A percentile compares a stretch with the other conserved stretches of the same genome.
Conservation (phyloP, 2,329 filamentous ascomycete genomes). For the Paraconiothyrium sp. region DNA sequence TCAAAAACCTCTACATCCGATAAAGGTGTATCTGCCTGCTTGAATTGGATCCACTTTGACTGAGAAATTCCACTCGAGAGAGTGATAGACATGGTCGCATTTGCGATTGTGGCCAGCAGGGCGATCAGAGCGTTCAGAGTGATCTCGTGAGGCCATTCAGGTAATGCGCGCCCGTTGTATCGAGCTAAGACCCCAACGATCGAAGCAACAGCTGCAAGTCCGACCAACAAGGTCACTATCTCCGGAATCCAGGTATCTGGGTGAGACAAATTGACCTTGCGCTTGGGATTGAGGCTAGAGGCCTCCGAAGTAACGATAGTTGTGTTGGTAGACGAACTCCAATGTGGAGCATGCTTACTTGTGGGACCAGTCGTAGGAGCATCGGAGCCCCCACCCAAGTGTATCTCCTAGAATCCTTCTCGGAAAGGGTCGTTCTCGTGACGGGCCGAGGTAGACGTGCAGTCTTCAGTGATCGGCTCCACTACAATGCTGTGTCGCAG, state of each 20-base stretch:
- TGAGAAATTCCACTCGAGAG: slow-evolving; percentile 26
- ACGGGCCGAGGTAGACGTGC: neutral
- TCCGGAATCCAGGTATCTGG: slow-evolving; percentile 22
- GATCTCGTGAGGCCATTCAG: slow-evolving; percentile 26
- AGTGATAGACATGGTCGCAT: slow-evolving; percentile 24
- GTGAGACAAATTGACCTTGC: slow-evolving; percentile 16
- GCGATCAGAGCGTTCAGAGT: slow-evolving; percentile 27
- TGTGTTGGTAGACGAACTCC: slow-evolving; percentile 2
- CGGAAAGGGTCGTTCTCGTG: neutral
- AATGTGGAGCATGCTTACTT: slow-evolving; percentile 5
- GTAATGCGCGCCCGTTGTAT: slow-evolving; percentile 25
- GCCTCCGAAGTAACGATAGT: neutral
- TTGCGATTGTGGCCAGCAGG: slow-evolving; percentile 25
- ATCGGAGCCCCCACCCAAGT: neutral
- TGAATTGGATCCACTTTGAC: slow-evolving; percentile 27
- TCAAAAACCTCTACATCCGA: slow-evolving; percentile 26
- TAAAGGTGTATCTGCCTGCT: slow-evolving; percentile 15
- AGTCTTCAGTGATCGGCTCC: neutral
- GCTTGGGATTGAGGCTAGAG: slow-evolving; percentile 18
- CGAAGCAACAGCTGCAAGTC: slow-evolving; percentile 19
- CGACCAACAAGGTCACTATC: slow-evolving; percentile 21
- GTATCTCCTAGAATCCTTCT: slow-evolving; percentile 2
- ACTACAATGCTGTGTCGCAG: neutral
- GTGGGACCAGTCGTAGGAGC: neutral
- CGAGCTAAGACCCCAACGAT: slow-evolving; percentile 23